A percentile compares a stretch with the other conserved stretches of the same genome.
Evolutionary conservation across 306 rosid genomes (phyloP).

Genomic region (Rosa lucieae): DNA sequence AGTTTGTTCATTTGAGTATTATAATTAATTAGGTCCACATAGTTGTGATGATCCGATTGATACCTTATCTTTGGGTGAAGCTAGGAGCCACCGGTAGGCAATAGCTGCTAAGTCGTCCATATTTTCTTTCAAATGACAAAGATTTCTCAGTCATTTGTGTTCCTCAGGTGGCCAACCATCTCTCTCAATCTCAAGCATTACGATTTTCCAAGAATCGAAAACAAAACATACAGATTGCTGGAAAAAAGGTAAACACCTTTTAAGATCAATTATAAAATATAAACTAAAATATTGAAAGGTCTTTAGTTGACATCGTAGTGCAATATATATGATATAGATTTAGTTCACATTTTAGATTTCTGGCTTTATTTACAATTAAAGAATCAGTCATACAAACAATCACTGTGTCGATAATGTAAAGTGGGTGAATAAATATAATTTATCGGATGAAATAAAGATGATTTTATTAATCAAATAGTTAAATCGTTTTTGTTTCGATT

Average conservation of each 20-base stretch:
- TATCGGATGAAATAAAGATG: too few species aligned
- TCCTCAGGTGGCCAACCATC: conserved; percentile 22
- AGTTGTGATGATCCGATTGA: neutral
- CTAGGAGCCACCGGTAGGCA: neutral
- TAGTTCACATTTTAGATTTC: neutral
- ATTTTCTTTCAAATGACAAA: neutral
- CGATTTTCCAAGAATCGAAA: neutral
- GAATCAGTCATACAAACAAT: too few species aligned
- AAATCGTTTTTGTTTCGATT: too few species aligned
- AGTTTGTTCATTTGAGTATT: neutral
- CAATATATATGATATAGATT: neutral
- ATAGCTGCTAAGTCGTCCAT: neutral
- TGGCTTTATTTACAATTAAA: neutral
- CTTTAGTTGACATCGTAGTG: too few species aligned
- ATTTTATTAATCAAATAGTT: too few species aligned
- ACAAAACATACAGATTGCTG: neutral
- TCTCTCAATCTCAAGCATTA: neutral
- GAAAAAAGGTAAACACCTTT: neutral
- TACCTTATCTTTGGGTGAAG: conserved; percentile 1
- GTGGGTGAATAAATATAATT: too few species aligned
- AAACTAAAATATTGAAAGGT: too few species aligned
- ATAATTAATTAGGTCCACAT: neutral
- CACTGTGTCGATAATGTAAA: too few species aligned
- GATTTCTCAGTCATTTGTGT: neutral
- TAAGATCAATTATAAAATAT: too few species aligned